Percentiles rank a stretch among this genome's conserved stretches.
phyloP scores from a whole-genome alignment of 208 protist species.

The Trypanosoma boissoni region DNA sequence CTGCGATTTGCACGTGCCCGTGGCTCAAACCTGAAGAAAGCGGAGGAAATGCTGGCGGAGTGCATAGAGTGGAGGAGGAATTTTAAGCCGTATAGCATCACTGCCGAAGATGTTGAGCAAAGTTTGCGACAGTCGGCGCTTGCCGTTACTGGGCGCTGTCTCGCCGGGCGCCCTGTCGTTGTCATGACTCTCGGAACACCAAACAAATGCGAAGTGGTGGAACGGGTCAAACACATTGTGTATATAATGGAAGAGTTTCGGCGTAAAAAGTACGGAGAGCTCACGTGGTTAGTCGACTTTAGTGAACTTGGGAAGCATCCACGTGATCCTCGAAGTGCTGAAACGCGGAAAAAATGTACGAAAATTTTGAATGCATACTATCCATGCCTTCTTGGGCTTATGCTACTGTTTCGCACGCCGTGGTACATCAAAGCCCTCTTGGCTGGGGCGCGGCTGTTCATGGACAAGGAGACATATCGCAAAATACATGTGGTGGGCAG shows the following conservation, averaged over 20 bases:
- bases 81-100: conserved; percentile 50
- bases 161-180: conserved; percentile 40
- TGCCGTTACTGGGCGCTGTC: conserved; percentile 37
- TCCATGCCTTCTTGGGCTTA: conserved; percentile 51
- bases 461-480: conserved; percentile 38
- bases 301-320: conserved; percentile 50
- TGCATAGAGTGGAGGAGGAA: conserved; percentile 53
- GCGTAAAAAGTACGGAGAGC: conserved; percentile 51
- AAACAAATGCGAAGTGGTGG: conserved; percentile 44
- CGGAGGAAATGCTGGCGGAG: conserved; percentile 36
- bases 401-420: conserved; percentile 51
- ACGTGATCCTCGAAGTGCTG: conserved; percentile 24
- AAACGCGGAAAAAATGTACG: conserved; percentile 50
- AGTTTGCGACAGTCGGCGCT: conserved; percentile 45
- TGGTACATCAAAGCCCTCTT: conserved; percentile 58
- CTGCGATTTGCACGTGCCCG: conserved; percentile 58
- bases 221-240: conserved; percentile 50
- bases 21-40: conserved; percentile 39
- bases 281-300: conserved; percentile 76
- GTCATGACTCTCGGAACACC: conserved; percentile 52
- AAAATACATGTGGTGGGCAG: conserved; percentile 40
- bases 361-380: conserved; percentile 72
- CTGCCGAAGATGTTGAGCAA: conserved; percentile 25
- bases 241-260: conserved; percentile 65
- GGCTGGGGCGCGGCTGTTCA: conserved; percentile 39